Base-by-base conservation (phyloP, 1,284 basidiomycete genomes). In the Cutaneotrichosporon cyanovorans region DNA sequence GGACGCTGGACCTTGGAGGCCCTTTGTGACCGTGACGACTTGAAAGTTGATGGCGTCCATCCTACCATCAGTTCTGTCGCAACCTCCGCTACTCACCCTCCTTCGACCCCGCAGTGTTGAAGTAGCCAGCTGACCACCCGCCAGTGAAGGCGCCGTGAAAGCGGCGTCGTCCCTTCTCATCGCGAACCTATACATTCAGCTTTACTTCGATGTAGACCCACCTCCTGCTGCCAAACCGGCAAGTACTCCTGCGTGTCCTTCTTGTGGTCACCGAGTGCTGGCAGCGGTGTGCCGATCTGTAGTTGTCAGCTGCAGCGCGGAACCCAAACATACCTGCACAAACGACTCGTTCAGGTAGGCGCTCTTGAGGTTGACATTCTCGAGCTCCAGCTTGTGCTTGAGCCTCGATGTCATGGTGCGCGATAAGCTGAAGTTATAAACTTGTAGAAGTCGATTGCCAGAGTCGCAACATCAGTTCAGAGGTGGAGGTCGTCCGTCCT, bases 131-230 rank as follows among this genome's bases (percentile, higher is more conserved):
- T 32, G 87, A 91, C 76, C 89, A 98, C 8, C 93, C 95, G 22
- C 93, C 95, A 0, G 92, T 97, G 73, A 98, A 98, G 4, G 93
- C 95, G 14, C 95, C 93, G 66, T 99, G 93, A 36, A 99, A 77
- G 45, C 93, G 76, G 54, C 89, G 75, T 40, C 93, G 77, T 6
- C 95, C 95, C 67, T 96, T 83, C 71, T 96, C 93, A 74, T 98
- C 93, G 55, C 84, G 78, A 2, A 91, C 90, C 84, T 90, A 60
- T 30, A 22, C 1, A 35, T 55, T 16, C 48, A 40, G 9, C 18
- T 33, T 32, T n/a, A 10, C 2, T 15, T 19, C 75, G 8, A 28
- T 28, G 25, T n/a, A 28, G 25, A 7, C 25, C 53, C 53, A 87
- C 89, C 59, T 96, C 90, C 75, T 96, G 93, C 67, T 98, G 88